These are phyloP conservation scores for Escallonia rubra DNA, from an alignment of 129 eudicot genomes.

Conservation along the genomic window DNA sequence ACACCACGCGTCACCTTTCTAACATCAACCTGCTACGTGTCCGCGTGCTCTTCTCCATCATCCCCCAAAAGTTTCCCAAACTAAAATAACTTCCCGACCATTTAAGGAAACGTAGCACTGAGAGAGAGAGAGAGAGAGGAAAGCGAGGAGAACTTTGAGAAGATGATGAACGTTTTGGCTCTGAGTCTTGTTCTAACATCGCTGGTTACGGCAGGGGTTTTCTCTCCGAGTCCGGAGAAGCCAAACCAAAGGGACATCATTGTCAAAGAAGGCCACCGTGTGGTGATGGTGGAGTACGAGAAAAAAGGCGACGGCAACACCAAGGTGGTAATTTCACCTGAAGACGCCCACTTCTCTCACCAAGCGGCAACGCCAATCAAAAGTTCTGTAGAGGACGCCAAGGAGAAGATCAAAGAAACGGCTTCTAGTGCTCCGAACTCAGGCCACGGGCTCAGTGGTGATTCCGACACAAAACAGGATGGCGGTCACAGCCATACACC, in stretches of 20 bases:
- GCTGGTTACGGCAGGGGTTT: conserved; percentile 36
- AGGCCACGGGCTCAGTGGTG: not conserved
- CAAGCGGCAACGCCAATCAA: not conserved
- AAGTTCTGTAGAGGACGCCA: conserved; percentile 10
- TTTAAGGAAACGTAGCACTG: too few relatives aligned
- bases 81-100: too few relatives aligned
- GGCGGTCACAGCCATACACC: not conserved
- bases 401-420: conserved; percentile 9
- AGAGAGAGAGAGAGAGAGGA: not conserved
- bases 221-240: conserved; percentile 36
- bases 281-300: conserved; percentile 54
- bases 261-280: conserved; percentile 58
- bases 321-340: conserved; percentile 54
- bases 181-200: conserved; percentile 43
- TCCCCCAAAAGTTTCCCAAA: too few relatives aligned
- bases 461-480: not conserved
- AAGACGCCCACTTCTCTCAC: conserved; percentile 7
- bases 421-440: not conserved
- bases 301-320: conserved; percentile 46
- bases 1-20: too few relatives aligned
- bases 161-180: conserved; percentile 66
- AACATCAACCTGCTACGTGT: too few relatives aligned
- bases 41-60: too few relatives aligned
- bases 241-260: conserved; percentile 16
- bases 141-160: not conserved